Conservation (phyloP, 345 rosid genomes). For the Rhizophora mangle region DNA sequence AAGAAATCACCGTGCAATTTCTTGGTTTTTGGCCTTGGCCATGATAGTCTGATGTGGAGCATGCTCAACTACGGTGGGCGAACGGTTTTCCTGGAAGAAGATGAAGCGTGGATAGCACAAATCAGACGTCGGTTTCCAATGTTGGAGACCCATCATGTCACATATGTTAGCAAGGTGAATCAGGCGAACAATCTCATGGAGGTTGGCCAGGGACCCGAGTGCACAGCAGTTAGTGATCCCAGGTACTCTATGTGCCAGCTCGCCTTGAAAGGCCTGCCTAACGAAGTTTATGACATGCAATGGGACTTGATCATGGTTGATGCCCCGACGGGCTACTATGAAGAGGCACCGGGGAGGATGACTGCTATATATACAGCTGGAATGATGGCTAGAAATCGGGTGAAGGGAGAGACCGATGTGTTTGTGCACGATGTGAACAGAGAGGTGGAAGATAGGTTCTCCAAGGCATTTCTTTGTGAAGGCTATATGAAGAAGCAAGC, state of each 20-base stretch:
- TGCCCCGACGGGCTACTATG: too few relatives aligned
- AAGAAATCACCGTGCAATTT: conserved; percentile 85
- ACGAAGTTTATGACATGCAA: conserved; percentile 57
- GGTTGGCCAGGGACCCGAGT: conserved; percentile 67
- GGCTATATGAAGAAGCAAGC: conserved; percentile 72
- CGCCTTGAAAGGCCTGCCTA: conserved; percentile 76
- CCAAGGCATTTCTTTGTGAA: conserved; percentile 77
- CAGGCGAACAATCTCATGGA: conserved; percentile 67
- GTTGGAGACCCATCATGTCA: conserved; percentile 70
- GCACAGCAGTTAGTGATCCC: conserved; percentile 62
- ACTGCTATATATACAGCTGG: conserved; percentile 51
- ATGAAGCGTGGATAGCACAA: conserved; percentile 77
- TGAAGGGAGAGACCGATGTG: conserved; percentile 69
- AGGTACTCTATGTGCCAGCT: conserved; percentile 73
- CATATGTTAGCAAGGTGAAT: conserved; percentile 69
- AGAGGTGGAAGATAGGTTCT: conserved; percentile 69
- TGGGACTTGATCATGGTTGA: too few relatives aligned
- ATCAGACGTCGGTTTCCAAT: conserved; percentile 57
- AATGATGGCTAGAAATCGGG: conserved; percentile 79
- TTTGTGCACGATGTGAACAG: conserved; percentile 90
- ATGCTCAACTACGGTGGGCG: conserved; percentile 84
- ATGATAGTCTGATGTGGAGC: conserved; percentile 91
- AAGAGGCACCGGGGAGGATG: too few relatives aligned
- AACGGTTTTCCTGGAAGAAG: conserved; percentile 85
- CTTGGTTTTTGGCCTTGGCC: conserved; percentile 88